These are phyloP conservation scores for Takakia lepidozioides DNA, from an alignment of 225 moss, liverwort and hornwort genomes.

Conservation along the genomic window DNA sequence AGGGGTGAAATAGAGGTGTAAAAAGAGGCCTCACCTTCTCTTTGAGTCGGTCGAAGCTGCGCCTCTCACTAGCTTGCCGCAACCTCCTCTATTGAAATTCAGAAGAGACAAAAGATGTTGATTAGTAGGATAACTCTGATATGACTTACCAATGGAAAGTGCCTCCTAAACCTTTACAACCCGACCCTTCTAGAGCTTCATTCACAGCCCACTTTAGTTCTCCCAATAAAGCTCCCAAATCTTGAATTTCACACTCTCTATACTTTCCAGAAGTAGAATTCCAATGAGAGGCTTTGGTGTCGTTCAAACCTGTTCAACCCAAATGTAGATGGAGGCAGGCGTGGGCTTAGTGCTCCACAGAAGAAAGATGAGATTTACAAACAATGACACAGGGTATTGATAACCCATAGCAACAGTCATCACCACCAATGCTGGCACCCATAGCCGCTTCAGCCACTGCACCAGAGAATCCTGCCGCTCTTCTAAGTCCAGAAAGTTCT, in stretches of 20 bases:
- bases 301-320: slow-evolving; percentile 91
- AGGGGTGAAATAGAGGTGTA: too few relatives aligned
- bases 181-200: too few relatives aligned
- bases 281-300: too few relatives aligned
- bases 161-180: too few relatives aligned
- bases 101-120: too few relatives aligned
- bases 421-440: slow-evolving; percentile 56
- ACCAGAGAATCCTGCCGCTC: slow-evolving; percentile 21
- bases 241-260: too few relatives aligned
- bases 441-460: slow-evolving; percentile 35
- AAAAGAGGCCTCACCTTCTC: slow-evolving; percentile 44
- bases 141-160: too few relatives aligned
- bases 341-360: slow-evolving; percentile 84
- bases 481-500: slow-evolving; percentile 25
- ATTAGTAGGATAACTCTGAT: too few relatives aligned
- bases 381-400: slow-evolving; percentile 54
- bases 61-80: slow-evolving; percentile 43
- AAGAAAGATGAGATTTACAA: slow-evolving; percentile 53
- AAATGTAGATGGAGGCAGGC: slow-evolving; percentile 66
- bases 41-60: slow-evolving; percentile 62
- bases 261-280: too few relatives aligned
- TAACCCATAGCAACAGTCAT: slow-evolving; percentile 65
- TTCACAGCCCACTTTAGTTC: too few relatives aligned
- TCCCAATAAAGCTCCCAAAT: too few relatives aligned
- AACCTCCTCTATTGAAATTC: slow-evolving; percentile 75